Evolutionary conservation across 2,329 filamentous ascomycete genomes (phyloP).

Genomic region (Tolypocladium amazonense): DNA sequence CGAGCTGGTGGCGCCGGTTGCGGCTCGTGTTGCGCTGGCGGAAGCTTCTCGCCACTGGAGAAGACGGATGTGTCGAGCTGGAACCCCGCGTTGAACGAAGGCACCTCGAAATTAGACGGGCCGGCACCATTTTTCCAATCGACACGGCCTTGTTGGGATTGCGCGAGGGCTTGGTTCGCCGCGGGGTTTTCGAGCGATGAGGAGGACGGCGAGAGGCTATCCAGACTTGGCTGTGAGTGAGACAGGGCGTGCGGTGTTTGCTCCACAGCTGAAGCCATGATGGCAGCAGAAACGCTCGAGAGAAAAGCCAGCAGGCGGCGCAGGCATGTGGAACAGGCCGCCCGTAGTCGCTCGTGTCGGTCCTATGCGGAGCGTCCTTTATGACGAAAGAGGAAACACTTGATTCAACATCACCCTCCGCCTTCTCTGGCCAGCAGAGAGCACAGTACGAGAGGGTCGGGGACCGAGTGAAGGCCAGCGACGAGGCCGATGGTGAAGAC

Average conservation of each 20-base stretch:
- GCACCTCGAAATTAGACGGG: slow-evolving; percentile 37
- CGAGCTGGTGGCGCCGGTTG: slow-evolving; percentile 5
- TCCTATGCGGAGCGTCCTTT: slow-evolving; percentile 8
- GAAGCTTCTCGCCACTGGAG: slow-evolving; percentile 13
- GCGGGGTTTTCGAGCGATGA: neutral
- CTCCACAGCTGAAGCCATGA: slow-evolving; percentile 28
- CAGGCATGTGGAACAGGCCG: slow-evolving; percentile 1
- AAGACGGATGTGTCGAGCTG: slow-evolving; percentile 36
- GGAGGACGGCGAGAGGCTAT: slow-evolving; percentile 17
- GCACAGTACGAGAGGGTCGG: neutral
- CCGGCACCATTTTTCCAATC: slow-evolving; percentile 3
- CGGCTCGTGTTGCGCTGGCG: neutral
- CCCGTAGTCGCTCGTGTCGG: neutral
- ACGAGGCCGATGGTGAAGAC: neutral
- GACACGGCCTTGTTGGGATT: neutral
- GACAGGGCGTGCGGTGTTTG: slow-evolving; percentile 16
- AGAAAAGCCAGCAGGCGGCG: slow-evolving; percentile 16
- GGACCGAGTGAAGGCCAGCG: neutral
- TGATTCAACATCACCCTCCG: slow-evolving; percentile 16
- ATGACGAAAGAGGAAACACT: slow-evolving; percentile 6
- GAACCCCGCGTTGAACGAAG: slow-evolving; percentile 39
- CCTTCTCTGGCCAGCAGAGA: slow-evolving; percentile 17
- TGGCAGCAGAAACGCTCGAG: slow-evolving; percentile 24
- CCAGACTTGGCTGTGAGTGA: slow-evolving; percentile 23
- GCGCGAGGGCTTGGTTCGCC: neutral